Percentiles rank a stretch among this genome's conserved stretches.
phyloP scores from a whole-genome alignment of 768 basidiomycete species.

The Trametes cubensis region DNA sequence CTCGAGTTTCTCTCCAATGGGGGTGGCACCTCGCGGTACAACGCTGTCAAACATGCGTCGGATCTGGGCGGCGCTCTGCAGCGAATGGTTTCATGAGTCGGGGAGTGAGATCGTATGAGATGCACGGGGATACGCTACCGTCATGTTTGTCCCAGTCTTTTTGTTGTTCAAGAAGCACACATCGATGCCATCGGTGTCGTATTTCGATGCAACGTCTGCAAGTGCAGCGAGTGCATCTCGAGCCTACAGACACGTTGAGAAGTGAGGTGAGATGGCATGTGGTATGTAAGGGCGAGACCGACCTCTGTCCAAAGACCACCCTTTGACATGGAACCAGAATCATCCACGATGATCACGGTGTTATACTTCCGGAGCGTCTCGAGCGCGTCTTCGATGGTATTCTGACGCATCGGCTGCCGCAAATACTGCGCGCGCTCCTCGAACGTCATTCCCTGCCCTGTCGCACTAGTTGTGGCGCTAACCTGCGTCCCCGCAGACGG shows the following conservation, averaged over 20 bases:
- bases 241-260: constrained; percentile 38
- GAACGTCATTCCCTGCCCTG: background rate
- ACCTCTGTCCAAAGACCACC: constrained; percentile 56
- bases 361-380: constrained; percentile 50
- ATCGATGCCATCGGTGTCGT: constrained; percentile 64
- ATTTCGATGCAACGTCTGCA: constrained; percentile 49
- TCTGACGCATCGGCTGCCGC: constrained; percentile 23
- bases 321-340: constrained; percentile 57
- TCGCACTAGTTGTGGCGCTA: background rate
- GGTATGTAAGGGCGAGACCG: background rate
- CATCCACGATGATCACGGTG: constrained; percentile 62
- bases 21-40: constrained; percentile 47
- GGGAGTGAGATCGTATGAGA: background rate
- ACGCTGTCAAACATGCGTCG: constrained; percentile 47
- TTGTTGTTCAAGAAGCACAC: constrained; percentile 57
- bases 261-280: constrained; percentile 3
- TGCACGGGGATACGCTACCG: constrained; percentile 32
- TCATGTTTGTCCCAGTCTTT: constrained; percentile 39
- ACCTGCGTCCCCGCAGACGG: background rate
- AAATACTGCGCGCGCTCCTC: constrained; percentile 19
- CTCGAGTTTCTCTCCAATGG: constrained; percentile 47
- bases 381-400: constrained; percentile 30
- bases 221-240: constrained; percentile 49
- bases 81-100: background rate
- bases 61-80: constrained; percentile 43